Base-by-base conservation (phyloP, 2,329 filamentous ascomycete genomes). In the Conoideocrella luteorostrata region DNA sequence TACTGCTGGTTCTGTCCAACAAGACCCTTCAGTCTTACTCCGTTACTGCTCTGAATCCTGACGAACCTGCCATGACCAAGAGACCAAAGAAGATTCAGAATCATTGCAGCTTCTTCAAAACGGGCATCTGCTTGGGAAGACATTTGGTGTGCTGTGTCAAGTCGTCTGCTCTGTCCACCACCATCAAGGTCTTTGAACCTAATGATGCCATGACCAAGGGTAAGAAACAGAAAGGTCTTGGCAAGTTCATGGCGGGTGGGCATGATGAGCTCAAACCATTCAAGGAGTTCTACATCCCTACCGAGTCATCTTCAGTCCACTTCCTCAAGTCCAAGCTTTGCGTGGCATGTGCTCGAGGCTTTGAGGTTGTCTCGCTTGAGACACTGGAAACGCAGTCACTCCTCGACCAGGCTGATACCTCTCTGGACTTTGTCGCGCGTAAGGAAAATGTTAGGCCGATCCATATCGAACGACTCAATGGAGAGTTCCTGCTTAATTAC, bases 211-310 rank as follows among this genome's bases (percentile, higher is more conserved):
- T 95, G 75, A 84, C 86, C 43, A 93, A 90, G 70, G 88, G 87
- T 46, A 94, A 93, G 72, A 96, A 94, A 71, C 94, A 95, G 62
- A 93, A 90, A 57, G 91, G 93, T 15, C 83, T 98, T 47, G 84
- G 87, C 53, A 95, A 94, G 69, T 95, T 98, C 82, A 91, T 98
- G 68, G 88, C 88, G 49, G 83, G 73, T 41, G 88, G 89, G 7
- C 90, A 96, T 62, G 93, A 98, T 64, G 88, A 95, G 55, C 77
- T 98, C 50, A 94, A 94, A 67, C 88, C 91, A 11, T 95, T 94
- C 75, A 95, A 95, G 75, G 93, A 98, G 71, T 97, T 96, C 59
- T 98, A 98, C 67, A 96, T 98, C 48, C 93, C 93, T 1, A 93
- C 90, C 6, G 93, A 98, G 70, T 95, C 91, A n/a, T 91, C 88